Evolutionary conservation across 495 filamentous ascomycete genomes (phyloP), one percentile per base, ranked within the genome.

Genomic region (Aspergillus saccharolyticus): DNA sequence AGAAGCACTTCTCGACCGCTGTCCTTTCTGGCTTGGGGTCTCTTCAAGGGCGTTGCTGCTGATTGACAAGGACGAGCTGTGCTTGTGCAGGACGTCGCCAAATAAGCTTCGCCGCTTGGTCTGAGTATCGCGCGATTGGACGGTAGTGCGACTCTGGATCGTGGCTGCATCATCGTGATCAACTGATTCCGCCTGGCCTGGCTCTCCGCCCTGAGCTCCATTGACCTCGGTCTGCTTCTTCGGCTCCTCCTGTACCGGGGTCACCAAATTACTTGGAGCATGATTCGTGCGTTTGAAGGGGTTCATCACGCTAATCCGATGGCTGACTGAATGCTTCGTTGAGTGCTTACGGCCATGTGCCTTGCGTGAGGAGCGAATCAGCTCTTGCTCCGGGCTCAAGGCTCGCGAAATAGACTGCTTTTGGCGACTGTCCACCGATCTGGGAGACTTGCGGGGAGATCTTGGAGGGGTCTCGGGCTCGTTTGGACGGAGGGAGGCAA

Each of bases 281-380:
- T 78, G 74, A 28, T 67, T 69, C 2, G 71, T 65, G 17, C 76
- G 74, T 57, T 74, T 77, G 63, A 78, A 78, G 0, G 76, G 76
- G 43, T 78, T 78, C 63, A 77, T 77, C 42, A 77, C 70, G 60
- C 74, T 77, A 58, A 78, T 78, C 7, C 75, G 74, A 42, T 77
- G 72, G 58, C 75, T 75, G 61, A 76, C 68, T 22, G 75, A 77
- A 16, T 71, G 72, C 51, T 73, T 71, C 20, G 69, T 60, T 0
- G 71, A 70, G 44, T 69, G 69, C 50, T 72, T 77, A 45, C 68
- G 70, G 7, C 54, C 62, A 58, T 70, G 70, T 0, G 63, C 63
- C 39, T 68, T 69, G 16, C 71, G 70, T 6, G 70, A 65, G 16
- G 67, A 60, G 25, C 71, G 72, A 21, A 69, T 72, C 25, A 70